Base-by-base conservation (phyloP, 208 protist species). In the Trypanosoma congolense region DNA sequence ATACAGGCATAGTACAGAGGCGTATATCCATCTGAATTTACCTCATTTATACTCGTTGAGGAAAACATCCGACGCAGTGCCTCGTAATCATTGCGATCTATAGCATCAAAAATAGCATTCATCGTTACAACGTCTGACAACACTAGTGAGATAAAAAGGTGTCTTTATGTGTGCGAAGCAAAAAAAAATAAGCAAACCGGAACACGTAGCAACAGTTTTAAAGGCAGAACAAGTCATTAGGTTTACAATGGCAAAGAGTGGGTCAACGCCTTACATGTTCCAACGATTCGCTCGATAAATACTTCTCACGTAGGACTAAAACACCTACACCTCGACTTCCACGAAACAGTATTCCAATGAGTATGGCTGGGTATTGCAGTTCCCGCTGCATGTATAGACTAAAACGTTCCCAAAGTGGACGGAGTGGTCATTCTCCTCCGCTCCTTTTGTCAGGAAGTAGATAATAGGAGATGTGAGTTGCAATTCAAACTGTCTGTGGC, bases 1-100 rank as follows among this genome's bases (percentile, higher is more conserved):
- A 93, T 92, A 58, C 77, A 88, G 19, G 85, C 84, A 53, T 83
- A 83, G 65, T 87, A 95, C 18, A 95, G 76, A 1, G 83, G 81
- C 2, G 75, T 81, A 63, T 78, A 90, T 31, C 89, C 89, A 16
- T 90, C 75, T 25, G 36, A 38, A 22, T 56, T 51, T 36, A 67
- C 10, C 31, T 45, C 18, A 59, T 74, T 73, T 18, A 74, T 43
- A 35, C 69, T 36, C n/a, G 2, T 35, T 21, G 1, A 31, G 0
- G 40, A 47, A 6, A 61, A 48, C 0, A 26, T 6, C 3, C 8
- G 16, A 26, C 42, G n/a, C 19, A 65, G 21, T 19, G 14, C 14
- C 2, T 21, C 49, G 57, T 45, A 24, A 44, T 65, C 42, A 1
- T 42, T 9, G 25, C 29, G 1, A 2, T 47, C 48, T 57, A 65